Conservation (phyloP, 139 green algal species). For the Edaphochlamys debaryana region DNA sequence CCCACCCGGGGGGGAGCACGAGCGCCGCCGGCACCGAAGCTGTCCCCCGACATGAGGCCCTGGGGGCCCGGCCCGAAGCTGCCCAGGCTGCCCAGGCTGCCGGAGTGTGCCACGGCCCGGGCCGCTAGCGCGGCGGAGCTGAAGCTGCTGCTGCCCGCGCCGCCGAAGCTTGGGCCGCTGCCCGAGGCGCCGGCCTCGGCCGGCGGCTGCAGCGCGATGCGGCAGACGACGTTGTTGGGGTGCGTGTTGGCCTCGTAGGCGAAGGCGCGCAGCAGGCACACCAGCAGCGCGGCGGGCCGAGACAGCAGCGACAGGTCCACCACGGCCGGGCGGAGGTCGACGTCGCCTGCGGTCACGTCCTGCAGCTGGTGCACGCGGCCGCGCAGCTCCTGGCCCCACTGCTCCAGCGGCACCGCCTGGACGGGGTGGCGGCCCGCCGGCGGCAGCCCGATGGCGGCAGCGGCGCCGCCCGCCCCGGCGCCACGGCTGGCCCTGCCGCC, state of each 20-base stretch:
- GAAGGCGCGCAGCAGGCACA: conserved; percentile 18
- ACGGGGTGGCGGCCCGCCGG: background rate
- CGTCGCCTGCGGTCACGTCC: conserved; percentile 18
- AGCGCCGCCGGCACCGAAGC: too few relatives aligned
- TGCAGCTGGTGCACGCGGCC: background rate
- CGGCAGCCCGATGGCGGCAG: background rate
- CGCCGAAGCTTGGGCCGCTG: background rate
- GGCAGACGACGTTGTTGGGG: conserved; percentile 14
- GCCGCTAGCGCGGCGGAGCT: background rate
- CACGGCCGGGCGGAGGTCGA: conserved; percentile 17
- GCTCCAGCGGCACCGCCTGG: conserved; percentile 1
- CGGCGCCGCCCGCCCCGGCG: background rate
- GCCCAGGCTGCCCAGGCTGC: background rate
- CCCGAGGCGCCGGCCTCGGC: background rate
- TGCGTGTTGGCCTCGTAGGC: conserved; percentile 40
- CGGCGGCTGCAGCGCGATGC: conserved; percentile 9
- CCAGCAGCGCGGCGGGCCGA: conserved; percentile 22
- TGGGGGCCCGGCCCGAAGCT: too few relatives aligned
- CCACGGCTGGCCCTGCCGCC: background rate
- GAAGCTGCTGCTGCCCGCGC: background rate
- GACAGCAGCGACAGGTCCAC: conserved; percentile 11
- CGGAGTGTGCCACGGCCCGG: too few relatives aligned
- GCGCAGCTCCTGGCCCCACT: background rate
- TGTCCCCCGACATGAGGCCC: too few relatives aligned
- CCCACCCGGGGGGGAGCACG: too few relatives aligned